Percentiles rank a stretch among this genome's conserved stretches.
These are phyloP conservation scores for Simplicillium aogashimaense DNA, from an alignment of 2,329 filamentous ascomycete species.

Conservation along the genomic window DNA sequence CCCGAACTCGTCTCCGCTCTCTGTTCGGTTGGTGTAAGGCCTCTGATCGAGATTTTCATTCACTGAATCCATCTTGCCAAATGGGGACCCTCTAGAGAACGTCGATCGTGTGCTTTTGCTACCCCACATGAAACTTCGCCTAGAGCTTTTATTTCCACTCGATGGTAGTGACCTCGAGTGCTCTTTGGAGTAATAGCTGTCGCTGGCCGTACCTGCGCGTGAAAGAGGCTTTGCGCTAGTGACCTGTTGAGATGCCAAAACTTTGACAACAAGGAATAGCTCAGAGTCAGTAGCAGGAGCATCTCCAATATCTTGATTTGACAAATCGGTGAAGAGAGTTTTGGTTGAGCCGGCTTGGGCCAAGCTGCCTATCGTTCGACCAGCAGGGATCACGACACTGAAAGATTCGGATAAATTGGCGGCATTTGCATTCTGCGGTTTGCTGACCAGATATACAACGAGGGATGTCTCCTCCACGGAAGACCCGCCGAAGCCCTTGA, in stretches of 20 bases:
- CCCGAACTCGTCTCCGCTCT: conserved; percentile 32
- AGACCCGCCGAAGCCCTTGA: conserved; percentile 72
- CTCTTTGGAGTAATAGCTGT: conserved; percentile 32
- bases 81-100: conserved; percentile 39
- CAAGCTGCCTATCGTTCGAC: conserved; percentile 59
- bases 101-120: conserved; percentile 44
- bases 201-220: conserved; percentile 36
- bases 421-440: conserved; percentile 51
- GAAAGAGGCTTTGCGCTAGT: conserved; percentile 35
- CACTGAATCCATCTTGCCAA: conserved; percentile 44
- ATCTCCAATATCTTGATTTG: conserved; percentile 61
- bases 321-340: conserved; percentile 82
- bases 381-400: conserved; percentile 65
- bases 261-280: conserved; percentile 74
- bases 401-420: conserved; percentile 75
- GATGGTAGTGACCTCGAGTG: conserved; percentile 36
- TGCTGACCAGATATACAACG: conserved; percentile 68
- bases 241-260: conserved; percentile 52
- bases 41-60: conserved; percentile 38
- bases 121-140: conserved; percentile 63
- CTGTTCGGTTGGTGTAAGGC: conserved; percentile 21
- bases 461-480: conserved; percentile 68
- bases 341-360: conserved; percentile 60
- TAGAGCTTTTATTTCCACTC: conserved; percentile 41
- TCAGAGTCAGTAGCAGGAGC: conserved; percentile 54